Evolutionary conservation across 257 asterid species (phyloP).

Genomic region (Primulina huaijiensis): DNA sequence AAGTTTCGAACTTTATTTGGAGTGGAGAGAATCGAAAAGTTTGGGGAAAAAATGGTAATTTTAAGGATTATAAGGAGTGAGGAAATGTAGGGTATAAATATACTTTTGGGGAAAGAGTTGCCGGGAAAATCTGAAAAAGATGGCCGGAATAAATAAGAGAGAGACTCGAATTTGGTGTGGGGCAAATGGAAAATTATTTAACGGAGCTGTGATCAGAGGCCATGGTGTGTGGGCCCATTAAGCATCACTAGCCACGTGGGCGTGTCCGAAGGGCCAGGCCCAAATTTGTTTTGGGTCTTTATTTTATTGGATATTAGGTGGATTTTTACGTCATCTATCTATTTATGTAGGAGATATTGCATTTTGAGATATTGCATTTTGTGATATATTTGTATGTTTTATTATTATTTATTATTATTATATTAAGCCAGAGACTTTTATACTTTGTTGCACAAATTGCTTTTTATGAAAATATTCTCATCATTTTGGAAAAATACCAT

Average conservation of each 20-base stretch:
- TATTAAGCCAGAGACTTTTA: too few species aligned
- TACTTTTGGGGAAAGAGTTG: conserved; percentile 32
- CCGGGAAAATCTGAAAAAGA: conserved; percentile 42
- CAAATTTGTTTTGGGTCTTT: conserved; percentile 22
- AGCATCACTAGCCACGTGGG: conserved; percentile 73
- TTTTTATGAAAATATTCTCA: too few species aligned
- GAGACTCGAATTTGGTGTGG: conserved; percentile 26
- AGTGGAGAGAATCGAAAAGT: conserved; percentile 5
- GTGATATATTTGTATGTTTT: too few species aligned
- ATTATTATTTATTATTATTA: too few species aligned
- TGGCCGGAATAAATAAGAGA: conserved; percentile 34
- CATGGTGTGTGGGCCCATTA: conserved; percentile 51
- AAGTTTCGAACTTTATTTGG: conserved; percentile 23
- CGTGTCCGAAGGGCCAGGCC: conserved; percentile 43
- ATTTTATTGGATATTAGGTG: neutral
- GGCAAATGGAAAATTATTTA: conserved; percentile 30
- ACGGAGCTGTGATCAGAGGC: conserved; percentile 46
- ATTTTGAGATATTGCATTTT: too few species aligned
- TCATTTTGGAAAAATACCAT: too few species aligned
- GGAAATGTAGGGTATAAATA: conserved; percentile 31
- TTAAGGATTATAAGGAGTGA: conserved; percentile 19
- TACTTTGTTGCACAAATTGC: too few species aligned
- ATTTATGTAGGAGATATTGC: too few species aligned
- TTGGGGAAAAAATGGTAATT: neutral
- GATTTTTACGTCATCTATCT: neutral